A percentile compares a stretch with the other conserved stretches of the same genome.
Evolutionary conservation across 352 stramenopile genomes (phyloP).

Genomic region (Phytophthora boehmeriae): DNA sequence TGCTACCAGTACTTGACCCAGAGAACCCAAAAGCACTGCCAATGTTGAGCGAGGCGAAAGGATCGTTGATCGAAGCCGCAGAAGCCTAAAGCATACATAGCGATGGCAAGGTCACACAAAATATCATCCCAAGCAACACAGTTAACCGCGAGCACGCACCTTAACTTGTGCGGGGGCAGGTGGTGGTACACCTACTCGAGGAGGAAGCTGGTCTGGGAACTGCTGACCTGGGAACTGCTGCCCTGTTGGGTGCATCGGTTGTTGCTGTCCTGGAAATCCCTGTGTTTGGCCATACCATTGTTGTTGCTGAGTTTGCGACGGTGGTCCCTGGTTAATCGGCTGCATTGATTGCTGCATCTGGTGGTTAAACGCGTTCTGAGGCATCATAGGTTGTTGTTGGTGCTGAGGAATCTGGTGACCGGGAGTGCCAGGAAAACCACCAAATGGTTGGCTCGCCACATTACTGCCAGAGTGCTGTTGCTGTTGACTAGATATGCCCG

Average conservation of each 20-base stretch:
- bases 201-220: conserved; percentile 33
- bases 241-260: conserved; percentile 28
- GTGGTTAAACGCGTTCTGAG: conserved; percentile 26
- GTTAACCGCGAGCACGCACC: conserved; percentile 23
- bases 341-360: conserved; percentile 49
- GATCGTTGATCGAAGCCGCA: conserved; percentile 62
- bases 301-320: conserved; percentile 38
- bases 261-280: conserved; percentile 34
- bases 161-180: conserved; percentile 40
- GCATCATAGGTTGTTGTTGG: conserved; percentile 27
- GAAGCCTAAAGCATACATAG: conserved; percentile 4
- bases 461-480: conserved; percentile 13
- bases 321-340: conserved; percentile 37
- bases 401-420: conserved; percentile 23
- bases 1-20: conserved; percentile 23
- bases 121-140: background rate
- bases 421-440: conserved; percentile 27
- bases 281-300: conserved; percentile 49
- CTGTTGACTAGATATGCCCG: conserved; percentile 15
- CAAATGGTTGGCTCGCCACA: conserved; percentile 20
- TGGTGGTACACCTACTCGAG: conserved; percentile 25
- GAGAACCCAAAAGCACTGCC: conserved; percentile 51
- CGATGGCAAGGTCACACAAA: conserved; percentile 7
- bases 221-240: conserved; percentile 25
- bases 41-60: conserved; percentile 75